Percentiles rank a stretch among this genome's conserved stretches.
These are phyloP conservation scores for Nicotiana knightiana DNA, from an alignment of 257 asterid genomes.

Conservation along the genomic window DNA sequence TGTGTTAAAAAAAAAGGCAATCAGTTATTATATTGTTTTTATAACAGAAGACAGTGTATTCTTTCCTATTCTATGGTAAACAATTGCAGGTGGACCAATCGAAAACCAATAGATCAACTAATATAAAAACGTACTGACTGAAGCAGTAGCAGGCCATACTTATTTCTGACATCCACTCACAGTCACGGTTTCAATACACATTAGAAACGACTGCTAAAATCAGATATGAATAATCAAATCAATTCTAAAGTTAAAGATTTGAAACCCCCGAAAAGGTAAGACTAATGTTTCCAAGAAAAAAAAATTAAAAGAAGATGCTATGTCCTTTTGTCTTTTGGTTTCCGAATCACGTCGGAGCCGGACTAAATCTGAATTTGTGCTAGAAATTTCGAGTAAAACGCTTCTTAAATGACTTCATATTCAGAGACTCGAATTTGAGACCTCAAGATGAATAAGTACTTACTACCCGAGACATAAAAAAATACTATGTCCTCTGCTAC, in stretches of 20 bases:
- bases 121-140: background rate
- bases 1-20: too few relatives aligned
- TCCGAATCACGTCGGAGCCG: too few relatives aligned
- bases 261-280: background rate
- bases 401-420: too few relatives aligned
- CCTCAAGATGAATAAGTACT: too few relatives aligned
- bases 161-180: background rate
- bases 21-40: too few relatives aligned
- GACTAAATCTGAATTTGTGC: too few relatives aligned
- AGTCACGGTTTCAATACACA: background rate
- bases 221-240: constrained; percentile 1
- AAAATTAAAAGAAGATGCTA: background rate
- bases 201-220: background rate
- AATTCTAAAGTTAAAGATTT: background rate
- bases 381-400: too few relatives aligned
- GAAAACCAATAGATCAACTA: background rate
- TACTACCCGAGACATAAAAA: too few relatives aligned
- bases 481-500: background rate
- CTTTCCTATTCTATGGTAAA: too few relatives aligned
- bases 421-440: too few relatives aligned
- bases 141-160: background rate
- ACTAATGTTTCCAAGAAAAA: background rate
- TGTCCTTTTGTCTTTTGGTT: background rate
- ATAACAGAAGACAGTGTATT: too few relatives aligned
- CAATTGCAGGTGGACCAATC: background rate